Conservation (phyloP, 257 asterid species). For the Osmanthus fragrans region DNA sequence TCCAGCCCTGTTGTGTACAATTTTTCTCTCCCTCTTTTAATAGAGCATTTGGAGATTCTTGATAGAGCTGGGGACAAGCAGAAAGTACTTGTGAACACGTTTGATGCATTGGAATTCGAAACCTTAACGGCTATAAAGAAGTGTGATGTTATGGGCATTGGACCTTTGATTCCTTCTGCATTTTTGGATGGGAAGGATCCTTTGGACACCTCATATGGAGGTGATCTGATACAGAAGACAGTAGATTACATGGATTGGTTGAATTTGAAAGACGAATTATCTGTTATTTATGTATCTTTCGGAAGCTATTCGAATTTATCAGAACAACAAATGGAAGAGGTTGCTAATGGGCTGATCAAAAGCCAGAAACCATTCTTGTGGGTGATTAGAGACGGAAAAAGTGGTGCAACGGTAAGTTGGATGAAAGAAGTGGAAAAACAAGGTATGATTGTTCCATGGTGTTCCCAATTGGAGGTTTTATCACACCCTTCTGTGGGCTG, state of each 20-base stretch:
- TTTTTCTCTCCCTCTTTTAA: slow-evolving; percentile 15
- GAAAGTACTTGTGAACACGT: slow-evolving; percentile 41
- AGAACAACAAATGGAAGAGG: slow-evolving; percentile 28
- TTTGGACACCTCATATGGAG: slow-evolving; percentile 34
- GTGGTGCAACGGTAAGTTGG: slow-evolving; percentile 11
- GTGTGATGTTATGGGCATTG: slow-evolving; percentile 35
- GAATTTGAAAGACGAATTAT: background rate
- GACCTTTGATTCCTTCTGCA: slow-evolving; percentile 54
- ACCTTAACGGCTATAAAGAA: slow-evolving; percentile 30
- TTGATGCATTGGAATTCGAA: slow-evolving; percentile 39
- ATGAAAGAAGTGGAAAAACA: slow-evolving; percentile 13
- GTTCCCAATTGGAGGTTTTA: slow-evolving; percentile 30
- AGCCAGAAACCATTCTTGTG: slow-evolving; percentile 33
- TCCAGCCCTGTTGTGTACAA: slow-evolving; percentile 17
- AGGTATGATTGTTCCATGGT: slow-evolving; percentile 32
- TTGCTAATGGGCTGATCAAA: slow-evolving; percentile 25
- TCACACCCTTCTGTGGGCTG: slow-evolving; percentile 31
- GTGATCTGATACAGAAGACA: background rate
- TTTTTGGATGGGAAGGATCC: slow-evolving; percentile 41
- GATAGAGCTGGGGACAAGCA: slow-evolving; percentile 14
- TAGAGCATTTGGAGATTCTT: slow-evolving; percentile 30
- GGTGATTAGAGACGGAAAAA: slow-evolving; percentile 18
- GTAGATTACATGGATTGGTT: background rate
- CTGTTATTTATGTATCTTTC: background rate
- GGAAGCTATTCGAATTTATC: slow-evolving; percentile 36